These are phyloP conservation scores for Chlorella sp. DNA, from an alignment of 139 green algal species.

Conservation along the genomic window DNA sequence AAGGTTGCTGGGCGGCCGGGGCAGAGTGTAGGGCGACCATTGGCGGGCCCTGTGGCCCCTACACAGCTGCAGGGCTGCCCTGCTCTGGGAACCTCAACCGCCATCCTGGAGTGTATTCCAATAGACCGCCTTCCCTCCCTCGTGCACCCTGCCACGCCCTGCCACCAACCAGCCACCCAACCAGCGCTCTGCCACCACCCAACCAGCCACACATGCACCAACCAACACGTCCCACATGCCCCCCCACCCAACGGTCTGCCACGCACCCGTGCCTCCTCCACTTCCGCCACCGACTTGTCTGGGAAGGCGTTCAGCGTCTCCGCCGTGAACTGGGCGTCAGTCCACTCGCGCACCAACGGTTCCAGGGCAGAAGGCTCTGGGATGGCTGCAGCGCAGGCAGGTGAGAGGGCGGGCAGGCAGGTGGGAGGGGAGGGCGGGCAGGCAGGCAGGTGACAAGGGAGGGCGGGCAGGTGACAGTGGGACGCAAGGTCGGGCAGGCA, in stretches of 20 bases:
- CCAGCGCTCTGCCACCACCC: slow-evolving; percentile 42
- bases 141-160: too few species aligned
- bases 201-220: too few species aligned
- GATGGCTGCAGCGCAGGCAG: not conserved
- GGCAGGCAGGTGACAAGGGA: not conserved
- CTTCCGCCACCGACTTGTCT: slow-evolving; percentile 69
- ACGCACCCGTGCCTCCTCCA: slow-evolving; percentile 72
- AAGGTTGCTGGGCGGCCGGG: too few species aligned
- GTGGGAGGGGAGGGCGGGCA: not conserved
- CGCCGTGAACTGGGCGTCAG: slow-evolving; percentile 64
- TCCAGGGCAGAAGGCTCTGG: not conserved
- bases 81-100: too few species aligned
- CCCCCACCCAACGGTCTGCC: too few species aligned
- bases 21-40: too few species aligned
- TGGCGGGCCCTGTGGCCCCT: too few species aligned
- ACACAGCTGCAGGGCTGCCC: too few species aligned
- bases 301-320: slow-evolving; percentile 66
- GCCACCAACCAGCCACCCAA: too few species aligned
- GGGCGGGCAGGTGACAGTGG: not conserved
- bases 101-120: too few species aligned
- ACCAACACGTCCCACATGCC: too few species aligned
- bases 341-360: slow-evolving; percentile 47
- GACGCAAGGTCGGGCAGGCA: not conserved
- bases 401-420: not conserved
- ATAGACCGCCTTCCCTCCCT: too few species aligned